Conservation (phyloP, 768 basidiomycete genomes). For the Kwoniella bestiolae region DNA sequence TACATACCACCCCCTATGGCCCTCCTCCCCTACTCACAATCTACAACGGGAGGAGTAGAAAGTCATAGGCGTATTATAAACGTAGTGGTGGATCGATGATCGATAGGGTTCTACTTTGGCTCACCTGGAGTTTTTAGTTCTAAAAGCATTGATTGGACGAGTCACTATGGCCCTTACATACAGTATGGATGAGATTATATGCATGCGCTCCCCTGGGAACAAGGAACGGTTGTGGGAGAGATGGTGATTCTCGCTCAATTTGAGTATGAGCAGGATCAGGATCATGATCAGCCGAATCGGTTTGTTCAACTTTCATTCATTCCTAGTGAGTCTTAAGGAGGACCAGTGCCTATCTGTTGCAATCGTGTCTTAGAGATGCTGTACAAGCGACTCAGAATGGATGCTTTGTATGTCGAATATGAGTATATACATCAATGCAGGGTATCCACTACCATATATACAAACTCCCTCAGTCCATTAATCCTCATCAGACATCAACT, state of each 20-base stretch:
- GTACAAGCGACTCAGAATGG: no score
- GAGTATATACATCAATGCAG: conserved; percentile 3
- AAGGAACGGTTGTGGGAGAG: no score
- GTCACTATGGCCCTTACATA: conserved; percentile 51
- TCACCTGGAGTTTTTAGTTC: conserved; percentile 36
- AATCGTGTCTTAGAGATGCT: no score
- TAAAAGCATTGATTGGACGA: conserved; percentile 34
- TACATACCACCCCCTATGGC: conserved; percentile 35
- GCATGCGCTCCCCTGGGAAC: no score
- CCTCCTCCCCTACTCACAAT: conserved; percentile 30
- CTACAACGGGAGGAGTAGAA: conserved; percentile 35
- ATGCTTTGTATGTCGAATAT: no score
- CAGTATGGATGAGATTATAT: not conserved
- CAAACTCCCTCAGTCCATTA: not conserved
- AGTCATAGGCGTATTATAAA: conserved; percentile 30
- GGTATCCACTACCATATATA: not conserved
- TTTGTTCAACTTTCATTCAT: no score
- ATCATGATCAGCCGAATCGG: no score
- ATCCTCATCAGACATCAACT: conserved; percentile 65
- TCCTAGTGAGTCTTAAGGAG: no score
- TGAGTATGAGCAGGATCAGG: no score
- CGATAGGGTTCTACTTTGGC: conserved; percentile 50
- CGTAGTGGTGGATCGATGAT: conserved; percentile 37
- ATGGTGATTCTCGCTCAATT: no score
- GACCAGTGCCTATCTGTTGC: no score